Evolutionary conservation across 2,329 filamentous ascomycete genomes (phyloP), one percentile per base, ranked within the genome.

Genomic region (Ophiocordyceps camponoti-floridani): DNA sequence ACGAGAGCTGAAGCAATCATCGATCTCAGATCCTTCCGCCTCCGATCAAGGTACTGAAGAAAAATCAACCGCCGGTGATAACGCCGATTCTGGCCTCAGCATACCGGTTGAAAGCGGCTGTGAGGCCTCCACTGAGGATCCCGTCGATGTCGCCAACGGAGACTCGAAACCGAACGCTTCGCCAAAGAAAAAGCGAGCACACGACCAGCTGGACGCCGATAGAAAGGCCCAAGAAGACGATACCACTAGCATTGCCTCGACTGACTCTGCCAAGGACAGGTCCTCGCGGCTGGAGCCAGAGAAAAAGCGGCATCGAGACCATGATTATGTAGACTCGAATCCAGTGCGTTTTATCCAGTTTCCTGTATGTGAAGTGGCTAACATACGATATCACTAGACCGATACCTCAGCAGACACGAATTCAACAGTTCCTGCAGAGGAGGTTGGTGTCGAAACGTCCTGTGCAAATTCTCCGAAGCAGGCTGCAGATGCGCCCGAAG

Each of bases 151-250:
- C n/a, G 54, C 58, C 31, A 57, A 58, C 43, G 60, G 68, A 44
- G 58, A 62, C 38, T 46, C 56, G 45, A 69, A 62, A 54, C 70
- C 77, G 43, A 63, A 69, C 46, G 54, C 76, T 41, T 79, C 75
- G 12, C 77, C 77, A 28, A 80, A 79, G 64, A 81, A 80, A 67
- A 81, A 80, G 64, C 68, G 77, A 50, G 70, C 67, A 27, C 72
- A 74, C 50, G 73, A 76, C 50, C 68, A 78, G 56, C 60, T 77
- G 14, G 75, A 78, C 27, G 64, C 69, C 42, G 59, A 62, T 43
- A 66, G 62, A 51, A 66, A 66, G 37, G 48, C 57, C 5, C 57
- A 63, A 35, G 59, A 62, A 33, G 68, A 65, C 49, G 68, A 68
- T 50, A 57, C 55, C 48, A 66, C 62, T 47, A 64, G 67, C 51